phyloP scores from a whole-genome alignment of 805 yeast species.

The Brettanomyces naardenensis region DNA sequence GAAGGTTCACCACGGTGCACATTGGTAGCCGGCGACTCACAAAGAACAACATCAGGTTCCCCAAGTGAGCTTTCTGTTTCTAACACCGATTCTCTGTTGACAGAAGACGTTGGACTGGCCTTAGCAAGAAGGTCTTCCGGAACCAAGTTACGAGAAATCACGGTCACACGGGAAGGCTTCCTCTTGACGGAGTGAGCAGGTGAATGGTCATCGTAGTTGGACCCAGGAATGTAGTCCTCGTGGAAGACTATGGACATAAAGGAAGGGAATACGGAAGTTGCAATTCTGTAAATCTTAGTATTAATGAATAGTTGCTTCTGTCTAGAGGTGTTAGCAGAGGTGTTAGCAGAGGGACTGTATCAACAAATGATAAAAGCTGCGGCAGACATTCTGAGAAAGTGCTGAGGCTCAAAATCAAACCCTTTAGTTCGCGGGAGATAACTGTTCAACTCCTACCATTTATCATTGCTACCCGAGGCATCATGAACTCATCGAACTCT shows the following conservation, averaged over 20 bases:
- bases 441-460: too few relatives aligned
- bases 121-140: conserved; percentile 2
- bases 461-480: too few relatives aligned
- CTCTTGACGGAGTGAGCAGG: neutral
- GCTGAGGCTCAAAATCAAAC: too few relatives aligned
- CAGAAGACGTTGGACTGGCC: neutral
- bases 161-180: conserved; percentile 1
- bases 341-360: too few relatives aligned
- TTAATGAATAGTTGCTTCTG: too few relatives aligned
- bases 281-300: too few relatives aligned
- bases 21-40: neutral
- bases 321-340: too few relatives aligned
- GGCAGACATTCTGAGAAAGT: too few relatives aligned
- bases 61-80: neutral
- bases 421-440: too few relatives aligned
- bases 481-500: too few relatives aligned
- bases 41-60: too few relatives aligned
- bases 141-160: conserved; percentile 2
- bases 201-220: conserved; percentile 6
- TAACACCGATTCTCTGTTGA: neutral
- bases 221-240: conserved; percentile 17
- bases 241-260: conserved; percentile 16
- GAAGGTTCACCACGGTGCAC: neutral
- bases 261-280: neutral
- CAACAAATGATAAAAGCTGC: too few relatives aligned